Base-by-base conservation (phyloP, 2,329 filamentous ascomycete species). In the Colletotrichum paranaense region DNA sequence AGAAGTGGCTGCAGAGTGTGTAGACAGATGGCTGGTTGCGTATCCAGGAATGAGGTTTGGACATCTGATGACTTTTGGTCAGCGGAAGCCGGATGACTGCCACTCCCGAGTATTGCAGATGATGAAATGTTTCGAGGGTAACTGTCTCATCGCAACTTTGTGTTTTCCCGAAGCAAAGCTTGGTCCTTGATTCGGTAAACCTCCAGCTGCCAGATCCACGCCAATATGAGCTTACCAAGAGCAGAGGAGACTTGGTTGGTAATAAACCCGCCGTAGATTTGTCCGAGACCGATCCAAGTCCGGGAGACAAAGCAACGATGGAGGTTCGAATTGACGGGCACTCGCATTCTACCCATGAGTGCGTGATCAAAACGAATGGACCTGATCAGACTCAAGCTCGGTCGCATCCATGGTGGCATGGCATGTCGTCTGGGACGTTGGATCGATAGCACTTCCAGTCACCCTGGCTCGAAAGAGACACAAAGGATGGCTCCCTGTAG, bases 341-440 rank as follows among this genome's bases (percentile, higher is more conserved):
- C 14, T 72, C 22, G 49, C 28, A 16, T 30, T 42, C 19, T 68
- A 52, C 35, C 9, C 14, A 63, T 53, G 69, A 69, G 52, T 30
- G 35, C 46, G 52, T 59, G 42, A 14, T 14, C 19, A 22, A 35
- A 57, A 60, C 56, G 32, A 9, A 49, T 56, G 28, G 57, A 62
- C 26, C 30, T 60, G 67, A 26, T 65, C 53, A 65, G 60, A 70
- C 60, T 14, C 24, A 42, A 56, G 60, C 67, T 70, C 60, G 67
- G 46, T 35, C 67, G 32, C 70, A 38, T 35, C 46, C 16, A 55
- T 55, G 55, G 49, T 55, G 55, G 49, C 32, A 52, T 60, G 30
- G 32, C 32, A 35, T 35, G 32, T 22, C 26, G 26, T 64, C 70
- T 70, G 46, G 60, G 59, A 35, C 46, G 26, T 46, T 6, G 46